phyloP scores from a whole-genome alignment of 345 rosid genomes.

The Aethionema arabicum region DNA sequence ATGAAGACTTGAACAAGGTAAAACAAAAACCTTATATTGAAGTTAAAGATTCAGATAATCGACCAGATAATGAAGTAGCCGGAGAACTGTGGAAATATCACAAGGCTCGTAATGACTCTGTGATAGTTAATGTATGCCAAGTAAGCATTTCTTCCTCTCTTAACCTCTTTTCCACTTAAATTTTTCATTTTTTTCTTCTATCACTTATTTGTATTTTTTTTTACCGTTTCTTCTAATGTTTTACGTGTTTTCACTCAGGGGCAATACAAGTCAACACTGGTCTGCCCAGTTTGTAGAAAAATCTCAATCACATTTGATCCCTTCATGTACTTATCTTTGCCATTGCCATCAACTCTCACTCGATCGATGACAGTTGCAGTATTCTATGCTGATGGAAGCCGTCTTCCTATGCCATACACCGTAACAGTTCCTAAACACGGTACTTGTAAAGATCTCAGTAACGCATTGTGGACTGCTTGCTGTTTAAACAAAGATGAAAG shows the following conservation, averaged over 20 bases:
- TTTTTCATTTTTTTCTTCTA: not conserved
- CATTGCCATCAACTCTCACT: slow-evolving; percentile 77
- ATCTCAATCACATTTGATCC: slow-evolving; percentile 93
- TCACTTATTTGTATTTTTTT: slow-evolving; percentile 12
- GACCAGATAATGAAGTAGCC: slow-evolving; percentile 86
- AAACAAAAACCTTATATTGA: slow-evolving; percentile 85
- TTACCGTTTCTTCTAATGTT: slow-evolving; percentile 8
- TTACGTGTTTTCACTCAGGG: slow-evolving; percentile 60
- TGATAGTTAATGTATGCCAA: slow-evolving; percentile 94
- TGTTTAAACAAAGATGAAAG: slow-evolving; percentile 73
- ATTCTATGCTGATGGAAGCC: slow-evolving; percentile 69
- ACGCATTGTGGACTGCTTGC: slow-evolving; percentile 68
- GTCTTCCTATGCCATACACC: slow-evolving; percentile 74
- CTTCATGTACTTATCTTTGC: slow-evolving; percentile 89
- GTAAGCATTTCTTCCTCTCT: slow-evolving; percentile 42
- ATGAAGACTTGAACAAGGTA: slow-evolving; percentile 94
- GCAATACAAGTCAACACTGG: slow-evolving; percentile 93
- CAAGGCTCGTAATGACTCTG: slow-evolving; percentile 93
- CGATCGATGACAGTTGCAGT: slow-evolving; percentile 85
- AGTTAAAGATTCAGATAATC: slow-evolving; percentile 74
- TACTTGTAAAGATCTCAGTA: slow-evolving; percentile 65
- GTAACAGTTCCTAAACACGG: slow-evolving; percentile 76
- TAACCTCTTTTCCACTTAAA: slow-evolving; percentile 13
- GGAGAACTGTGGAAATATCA: slow-evolving; percentile 85
- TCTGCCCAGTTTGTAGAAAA: slow-evolving; percentile 82